A percentile compares a stretch with the other conserved stretches of the same genome.
phyloP scores from a whole-genome alignment of 495 filamentous ascomycete species.

The Articulospora tetracladia region DNA sequence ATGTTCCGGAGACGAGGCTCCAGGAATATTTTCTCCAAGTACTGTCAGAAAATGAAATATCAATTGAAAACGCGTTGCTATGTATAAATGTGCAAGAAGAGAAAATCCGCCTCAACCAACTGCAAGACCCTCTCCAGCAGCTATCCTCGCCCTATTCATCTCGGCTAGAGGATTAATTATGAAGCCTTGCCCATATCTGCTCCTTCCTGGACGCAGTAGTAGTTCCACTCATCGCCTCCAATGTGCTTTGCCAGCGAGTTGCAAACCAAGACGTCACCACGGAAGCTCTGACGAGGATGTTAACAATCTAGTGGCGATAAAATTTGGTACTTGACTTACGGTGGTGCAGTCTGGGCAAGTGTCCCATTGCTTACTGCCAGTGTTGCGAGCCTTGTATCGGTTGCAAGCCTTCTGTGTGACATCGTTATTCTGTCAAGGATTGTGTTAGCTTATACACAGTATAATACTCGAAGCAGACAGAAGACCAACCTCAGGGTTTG shows the following conservation, averaged over 20 bases:
- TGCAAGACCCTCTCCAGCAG: no score
- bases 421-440: background rate
- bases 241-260: background rate
- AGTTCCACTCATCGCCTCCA: background rate
- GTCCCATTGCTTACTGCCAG: background rate
- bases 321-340: background rate
- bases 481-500: background rate
- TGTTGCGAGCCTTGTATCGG: background rate
- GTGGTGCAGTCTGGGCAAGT: background rate
- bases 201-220: background rate
- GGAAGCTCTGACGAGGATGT: background rate
- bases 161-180: no score
- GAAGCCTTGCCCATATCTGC: background rate
- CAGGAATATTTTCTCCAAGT: no score
- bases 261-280: background rate
- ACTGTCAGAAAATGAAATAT: no score
- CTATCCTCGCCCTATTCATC: background rate
- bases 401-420: background rate
- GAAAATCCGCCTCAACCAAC: no score
- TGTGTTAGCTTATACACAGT: no score
- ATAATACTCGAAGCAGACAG: no score
- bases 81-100: no score
- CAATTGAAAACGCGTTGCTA: no score
- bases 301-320: background rate
- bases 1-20: no score